These are phyloP conservation scores for Wickerhamomyces silvicola DNA, from an alignment of 805 yeast species.

Conservation along the genomic window DNA sequence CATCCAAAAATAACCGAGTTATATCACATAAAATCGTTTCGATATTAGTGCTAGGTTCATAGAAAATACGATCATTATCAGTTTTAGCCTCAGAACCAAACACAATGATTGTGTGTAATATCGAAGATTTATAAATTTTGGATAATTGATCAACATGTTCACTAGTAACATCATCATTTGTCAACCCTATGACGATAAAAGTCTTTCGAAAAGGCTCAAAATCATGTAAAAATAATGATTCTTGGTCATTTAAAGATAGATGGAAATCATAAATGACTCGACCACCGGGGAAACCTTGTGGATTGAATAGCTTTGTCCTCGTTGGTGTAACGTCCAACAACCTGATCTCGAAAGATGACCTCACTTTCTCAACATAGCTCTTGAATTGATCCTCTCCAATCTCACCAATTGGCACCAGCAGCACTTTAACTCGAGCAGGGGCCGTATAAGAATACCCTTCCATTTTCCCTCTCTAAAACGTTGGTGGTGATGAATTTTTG, in stretches of 20 bases:
- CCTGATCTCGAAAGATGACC: slow-evolving; percentile 53
- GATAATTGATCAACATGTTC: slow-evolving; percentile 34
- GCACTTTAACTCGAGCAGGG: slow-evolving; percentile 60
- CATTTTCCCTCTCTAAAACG: slow-evolving; percentile 12
- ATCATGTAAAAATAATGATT: slow-evolving; percentile 67
- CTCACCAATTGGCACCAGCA: slow-evolving; percentile 61
- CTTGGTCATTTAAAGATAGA: slow-evolving; percentile 41
- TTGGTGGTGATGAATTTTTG: not conserved
- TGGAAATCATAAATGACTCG: slow-evolving; percentile 54
- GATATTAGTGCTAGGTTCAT: slow-evolving; percentile 20
- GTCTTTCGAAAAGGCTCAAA: slow-evolving; percentile 86
- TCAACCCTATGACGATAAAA: slow-evolving; percentile 51
- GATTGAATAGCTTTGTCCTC: slow-evolving; percentile 57
- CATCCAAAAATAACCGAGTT: slow-evolving; percentile 53
- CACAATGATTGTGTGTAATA: slow-evolving; percentile 47
- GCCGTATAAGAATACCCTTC: slow-evolving; percentile 45
- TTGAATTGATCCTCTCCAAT: slow-evolving; percentile 33
- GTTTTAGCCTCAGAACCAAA: slow-evolving; percentile 29
- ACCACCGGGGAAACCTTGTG: slow-evolving; percentile 82
- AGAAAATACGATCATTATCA: slow-evolving; percentile 5
- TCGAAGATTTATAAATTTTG: slow-evolving; percentile 41
- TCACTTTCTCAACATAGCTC: slow-evolving; percentile 37
- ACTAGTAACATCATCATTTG: slow-evolving; percentile 17
- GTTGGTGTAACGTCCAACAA: slow-evolving; percentile 71
- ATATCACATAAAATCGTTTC: slow-evolving; percentile 74